phyloP scores from a whole-genome alignment of 2,329 filamentous ascomycete genomes.

The Fusarium siculi region DNA sequence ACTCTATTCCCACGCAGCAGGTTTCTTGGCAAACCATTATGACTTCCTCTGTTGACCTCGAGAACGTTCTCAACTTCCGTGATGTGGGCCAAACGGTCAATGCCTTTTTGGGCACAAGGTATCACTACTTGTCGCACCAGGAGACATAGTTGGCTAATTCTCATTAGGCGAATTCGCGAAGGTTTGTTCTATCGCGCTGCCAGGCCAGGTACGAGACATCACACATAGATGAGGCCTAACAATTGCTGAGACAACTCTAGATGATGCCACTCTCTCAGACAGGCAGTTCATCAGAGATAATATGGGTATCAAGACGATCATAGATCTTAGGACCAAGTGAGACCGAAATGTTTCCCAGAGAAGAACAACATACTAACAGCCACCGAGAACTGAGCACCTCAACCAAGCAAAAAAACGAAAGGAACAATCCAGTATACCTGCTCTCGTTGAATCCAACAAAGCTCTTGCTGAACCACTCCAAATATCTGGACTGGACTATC shows the following conservation, averaged over 20 bases:
- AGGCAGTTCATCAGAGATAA: constrained; percentile 66
- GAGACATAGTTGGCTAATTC: not conserved
- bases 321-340: constrained; percentile 83
- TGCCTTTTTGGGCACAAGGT: constrained; percentile 65
- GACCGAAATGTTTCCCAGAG: constrained; percentile 10
- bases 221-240: not conserved
- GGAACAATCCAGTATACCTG: constrained; percentile 56
- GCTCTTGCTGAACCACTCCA: constrained; percentile 65
- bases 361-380: constrained; percentile 5
- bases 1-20: not conserved
- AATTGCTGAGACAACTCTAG: constrained; percentile 51
- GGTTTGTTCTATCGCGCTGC: constrained; percentile 76
- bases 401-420: constrained; percentile 72
- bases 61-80: constrained; percentile 74
- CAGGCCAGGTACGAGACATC: constrained; percentile 60
- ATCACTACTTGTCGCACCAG: constrained; percentile 9
- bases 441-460: constrained; percentile 54
- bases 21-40: constrained; percentile 27
- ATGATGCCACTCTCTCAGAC: constrained; percentile 77
- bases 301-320: constrained; percentile 74
- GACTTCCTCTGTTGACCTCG: constrained; percentile 32
- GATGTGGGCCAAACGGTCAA: constrained; percentile 79
- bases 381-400: constrained; percentile 74
- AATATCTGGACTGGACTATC: constrained; percentile 72
- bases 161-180: constrained; percentile 62